These are phyloP conservation scores for Lactarius hengduanensis DNA, from an alignment of 768 basidiomycete genomes.

Conservation along the genomic window DNA sequence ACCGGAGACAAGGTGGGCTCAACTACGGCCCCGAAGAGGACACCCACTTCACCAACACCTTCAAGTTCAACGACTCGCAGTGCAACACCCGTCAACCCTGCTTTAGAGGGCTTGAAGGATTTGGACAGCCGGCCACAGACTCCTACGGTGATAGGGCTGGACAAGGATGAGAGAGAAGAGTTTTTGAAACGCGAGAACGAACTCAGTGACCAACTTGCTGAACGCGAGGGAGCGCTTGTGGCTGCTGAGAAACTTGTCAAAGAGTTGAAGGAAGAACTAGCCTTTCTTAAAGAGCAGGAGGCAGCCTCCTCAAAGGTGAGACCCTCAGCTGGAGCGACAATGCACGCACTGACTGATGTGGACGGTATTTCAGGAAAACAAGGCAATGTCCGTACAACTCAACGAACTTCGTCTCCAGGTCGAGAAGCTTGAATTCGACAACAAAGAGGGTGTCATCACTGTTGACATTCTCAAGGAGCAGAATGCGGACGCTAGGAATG, in stretches of 20 bases:
- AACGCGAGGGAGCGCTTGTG: constrained; percentile 80
- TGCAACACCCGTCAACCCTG: constrained; percentile 73
- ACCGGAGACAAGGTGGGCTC: constrained; percentile 55
- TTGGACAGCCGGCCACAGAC: constrained; percentile 88
- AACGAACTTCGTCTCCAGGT: constrained; percentile 91
- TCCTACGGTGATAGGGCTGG: constrained; percentile 81
- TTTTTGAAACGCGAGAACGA: constrained; percentile 97
- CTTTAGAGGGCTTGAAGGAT: constrained; percentile 70
- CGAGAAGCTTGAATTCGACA: constrained; percentile 91
- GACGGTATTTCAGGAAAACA: constrained; percentile 69
- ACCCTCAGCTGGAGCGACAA: constrained; percentile 16
- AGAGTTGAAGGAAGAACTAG: constrained; percentile 85
- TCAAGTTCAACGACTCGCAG: constrained; percentile 65
- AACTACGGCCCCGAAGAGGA: constrained; percentile 47
- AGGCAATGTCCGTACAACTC: constrained; percentile 87
- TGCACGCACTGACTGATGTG: constrained; percentile 3
- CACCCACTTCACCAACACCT: constrained; percentile 59
- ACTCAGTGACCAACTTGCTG: constrained; percentile 87
- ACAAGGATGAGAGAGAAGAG: constrained; percentile 97
- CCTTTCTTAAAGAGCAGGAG: constrained; percentile 91
- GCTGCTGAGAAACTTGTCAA: constrained; percentile 83
- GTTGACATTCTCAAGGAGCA: constrained; percentile 95
- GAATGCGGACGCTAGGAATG: constrained; percentile 79
- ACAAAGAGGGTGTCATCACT: constrained; percentile 90
- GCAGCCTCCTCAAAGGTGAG: constrained; percentile 68